A percentile compares a stretch with the other conserved stretches of the same genome.
These are phyloP conservation scores for Geotrichum restrictum DNA, from an alignment of 1,139 yeast species.

Conservation along the genomic window DNA sequence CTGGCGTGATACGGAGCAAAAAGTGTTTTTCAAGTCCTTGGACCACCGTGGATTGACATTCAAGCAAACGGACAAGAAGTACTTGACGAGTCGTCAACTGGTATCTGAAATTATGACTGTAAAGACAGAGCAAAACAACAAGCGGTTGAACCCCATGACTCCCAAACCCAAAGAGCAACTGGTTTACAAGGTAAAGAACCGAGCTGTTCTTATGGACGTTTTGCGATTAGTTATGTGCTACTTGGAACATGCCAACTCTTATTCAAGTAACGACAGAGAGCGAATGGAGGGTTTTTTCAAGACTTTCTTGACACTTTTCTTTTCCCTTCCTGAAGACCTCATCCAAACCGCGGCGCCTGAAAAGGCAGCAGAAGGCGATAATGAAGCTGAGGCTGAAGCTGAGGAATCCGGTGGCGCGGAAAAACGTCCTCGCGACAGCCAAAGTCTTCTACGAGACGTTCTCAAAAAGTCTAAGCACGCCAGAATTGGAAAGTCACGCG, in stretches of 20 bases:
- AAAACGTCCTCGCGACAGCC: conserved; percentile 42
- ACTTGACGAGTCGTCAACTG: conserved; percentile 82
- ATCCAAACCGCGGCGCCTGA: conserved; percentile 23
- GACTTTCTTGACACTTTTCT: conserved; percentile 66
- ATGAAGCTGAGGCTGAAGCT: conserved; percentile 26
- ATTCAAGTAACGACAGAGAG: conserved; percentile 78
- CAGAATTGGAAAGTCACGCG: conserved; percentile 19
- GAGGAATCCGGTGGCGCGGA: conserved; percentile 25
- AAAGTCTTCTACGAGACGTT: conserved; percentile 62
- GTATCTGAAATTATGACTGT: conserved; percentile 89
- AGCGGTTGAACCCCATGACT: conserved; percentile 79
- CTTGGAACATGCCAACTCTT: conserved; percentile 61
- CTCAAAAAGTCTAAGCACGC: conserved; percentile 55
- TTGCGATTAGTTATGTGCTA: conserved; percentile 65
- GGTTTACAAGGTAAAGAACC: conserved; percentile 61
- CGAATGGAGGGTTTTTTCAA: conserved; percentile 68
- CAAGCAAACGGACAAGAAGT: conserved; percentile 92
- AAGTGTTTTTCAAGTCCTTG: conserved; percentile 84
- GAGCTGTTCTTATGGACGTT: conserved; percentile 69
- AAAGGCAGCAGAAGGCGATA: conserved; percentile 20
- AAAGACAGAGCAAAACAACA: conserved; percentile 78
- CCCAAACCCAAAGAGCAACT: conserved; percentile 85
- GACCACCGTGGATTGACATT: conserved; percentile 95
- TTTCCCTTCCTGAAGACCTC: conserved; percentile 45
- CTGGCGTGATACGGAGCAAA: conserved; percentile 97